Evolutionary conservation across 2,329 filamentous ascomycete species (phyloP), one percentile per base, ranked within the genome.

Genomic region (Davidsoniella australis): DNA sequence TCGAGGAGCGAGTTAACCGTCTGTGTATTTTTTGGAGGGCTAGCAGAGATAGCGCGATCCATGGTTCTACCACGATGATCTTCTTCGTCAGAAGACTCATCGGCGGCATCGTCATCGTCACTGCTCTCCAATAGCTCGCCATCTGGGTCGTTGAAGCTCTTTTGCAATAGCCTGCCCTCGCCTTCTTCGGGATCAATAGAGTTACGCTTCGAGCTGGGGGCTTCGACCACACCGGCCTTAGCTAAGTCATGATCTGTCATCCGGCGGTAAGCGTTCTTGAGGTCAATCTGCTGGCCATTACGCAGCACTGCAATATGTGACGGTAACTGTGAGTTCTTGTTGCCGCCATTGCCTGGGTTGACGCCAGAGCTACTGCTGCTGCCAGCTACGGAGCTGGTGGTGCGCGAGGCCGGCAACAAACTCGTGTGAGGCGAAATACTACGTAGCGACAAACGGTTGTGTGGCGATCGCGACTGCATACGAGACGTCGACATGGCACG

Each of bases 161-260:
- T 33, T 33, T 33, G 29, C 29, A 33, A 12, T 12, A 33, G 29
- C 12, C 64, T 63, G 6, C 66, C 64, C 9, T 60, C 59, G 43
- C 69, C 64, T 14, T 67, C 66, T 5, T 59, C 56, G n/a, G 48
- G 51, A 37, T 64, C 68, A 24, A 33, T 46, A 3, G 29, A 38
- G 5, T 61, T 57, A 44, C 57, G 58, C 58, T 79, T 80, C 46
- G 75, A 71, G 54, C 72, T 68, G 16, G 78, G 72, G 18, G 85
- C 66, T 46, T 70, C 67, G 5, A 80, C 71, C 29, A 89, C 64
- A 46, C 68, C 71, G 4, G 79, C 78, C 26, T 71, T 71, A 3
- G 76, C 69, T 41, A 88, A 64, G 46, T 80, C 78, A 9, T 80
- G 80, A 59, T 88, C 80, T 1, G 82, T 85, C 16, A 87, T 65